Conservation (phyloP, 1,139 yeast species). For the Suhomyces choctaworum region DNA sequence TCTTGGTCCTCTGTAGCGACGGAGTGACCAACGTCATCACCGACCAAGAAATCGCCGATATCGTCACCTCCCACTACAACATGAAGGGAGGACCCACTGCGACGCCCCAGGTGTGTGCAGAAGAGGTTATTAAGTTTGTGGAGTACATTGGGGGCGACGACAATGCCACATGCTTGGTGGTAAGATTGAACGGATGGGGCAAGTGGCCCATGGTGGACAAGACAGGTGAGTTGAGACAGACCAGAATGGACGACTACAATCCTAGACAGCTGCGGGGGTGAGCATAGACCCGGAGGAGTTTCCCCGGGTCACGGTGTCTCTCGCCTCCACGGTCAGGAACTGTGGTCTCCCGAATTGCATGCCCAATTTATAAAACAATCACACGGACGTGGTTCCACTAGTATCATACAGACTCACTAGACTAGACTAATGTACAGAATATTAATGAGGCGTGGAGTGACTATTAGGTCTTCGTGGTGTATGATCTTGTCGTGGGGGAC, state of each 20-base stretch:
- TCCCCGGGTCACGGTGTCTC: too few relatives aligned
- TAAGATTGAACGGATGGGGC: constrained; percentile 89
- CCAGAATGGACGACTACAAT: constrained; percentile 55
- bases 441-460: too few relatives aligned
- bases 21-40: constrained; percentile 80
- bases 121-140: constrained; percentile 79
- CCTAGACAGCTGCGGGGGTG: constrained; percentile 34
- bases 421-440: too few relatives aligned
- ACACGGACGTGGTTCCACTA: too few relatives aligned
- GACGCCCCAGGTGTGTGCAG: constrained; percentile 83
- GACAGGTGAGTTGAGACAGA: constrained; percentile 79
- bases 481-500: too few relatives aligned
- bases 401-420: too few relatives aligned
- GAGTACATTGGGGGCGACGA: constrained; percentile 92
- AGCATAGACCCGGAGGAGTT: background rate
- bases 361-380: too few relatives aligned
- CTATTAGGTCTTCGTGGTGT: too few relatives aligned
- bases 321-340: too few relatives aligned
- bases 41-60: constrained; percentile 90
- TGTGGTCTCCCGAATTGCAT: background rate
- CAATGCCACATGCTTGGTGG: constrained; percentile 85
- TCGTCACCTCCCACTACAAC: constrained; percentile 71
- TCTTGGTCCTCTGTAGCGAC: constrained; percentile 75
- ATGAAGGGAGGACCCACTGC: constrained; percentile 68
- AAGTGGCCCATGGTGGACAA: constrained; percentile 83